These are phyloP conservation scores for Phytophthora cactorum DNA, from an alignment of 352 stramenopile species.

Conservation along the genomic window DNA sequence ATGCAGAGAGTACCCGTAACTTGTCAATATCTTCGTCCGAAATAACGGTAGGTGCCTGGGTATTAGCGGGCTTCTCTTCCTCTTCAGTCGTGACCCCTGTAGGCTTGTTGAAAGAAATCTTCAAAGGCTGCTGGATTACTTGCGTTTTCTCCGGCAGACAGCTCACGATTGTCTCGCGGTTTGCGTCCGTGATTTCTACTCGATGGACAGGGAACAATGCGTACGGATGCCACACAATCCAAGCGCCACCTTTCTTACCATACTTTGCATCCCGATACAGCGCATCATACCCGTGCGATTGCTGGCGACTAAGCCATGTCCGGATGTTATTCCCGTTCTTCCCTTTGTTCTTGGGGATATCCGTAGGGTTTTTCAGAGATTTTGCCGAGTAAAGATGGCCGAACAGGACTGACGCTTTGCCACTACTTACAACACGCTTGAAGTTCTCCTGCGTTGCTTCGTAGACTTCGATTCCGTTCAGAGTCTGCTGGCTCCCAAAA, in stretches of 20 bases:
- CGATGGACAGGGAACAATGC: conserved; percentile 52
- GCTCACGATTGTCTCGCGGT: conserved; percentile 19
- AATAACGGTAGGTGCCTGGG: conserved; percentile 7
- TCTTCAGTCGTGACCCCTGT: background rate
- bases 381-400: conserved; percentile 43
- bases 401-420: conserved; percentile 37
- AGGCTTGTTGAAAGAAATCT: conserved; percentile 31
- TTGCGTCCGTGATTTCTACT: conserved; percentile 34
- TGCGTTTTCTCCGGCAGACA: conserved; percentile 30
- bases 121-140: conserved; percentile 5
- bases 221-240: conserved; percentile 58
- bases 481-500: conserved; percentile 35
- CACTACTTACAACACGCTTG: conserved; percentile 11
- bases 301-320: conserved; percentile 50
- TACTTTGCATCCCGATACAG: conserved; percentile 39
- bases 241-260: conserved; percentile 26
- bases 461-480: conserved; percentile 49
- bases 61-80: conserved; percentile 6
- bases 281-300: conserved; percentile 55
- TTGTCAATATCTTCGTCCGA: conserved; percentile 25
- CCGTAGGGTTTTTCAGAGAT: conserved; percentile 28
- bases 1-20: conserved; percentile 27
- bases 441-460: conserved; percentile 52
- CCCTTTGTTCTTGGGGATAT: conserved; percentile 37
- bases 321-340: conserved; percentile 25